Evolutionary conservation across 371 early-diverging fungal genomes (phyloP).

Genomic region (Rhizopus delemar): DNA sequence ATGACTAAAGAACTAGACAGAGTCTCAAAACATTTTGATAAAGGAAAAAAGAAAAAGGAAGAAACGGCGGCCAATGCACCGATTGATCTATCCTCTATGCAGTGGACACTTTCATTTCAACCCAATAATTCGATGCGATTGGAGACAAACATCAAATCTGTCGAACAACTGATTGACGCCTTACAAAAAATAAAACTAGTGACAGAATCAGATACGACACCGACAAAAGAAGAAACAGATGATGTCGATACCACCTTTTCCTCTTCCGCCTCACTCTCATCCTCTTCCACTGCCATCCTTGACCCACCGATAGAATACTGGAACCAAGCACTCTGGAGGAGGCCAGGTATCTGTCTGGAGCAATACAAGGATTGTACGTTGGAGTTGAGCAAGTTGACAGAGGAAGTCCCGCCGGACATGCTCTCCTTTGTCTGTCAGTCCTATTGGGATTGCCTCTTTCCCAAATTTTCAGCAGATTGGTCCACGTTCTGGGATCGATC

Average conservation of each 20-base stretch:
- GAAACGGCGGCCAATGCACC: background rate
- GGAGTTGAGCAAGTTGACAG: conserved; percentile 31
- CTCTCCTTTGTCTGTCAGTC: conserved; percentile 43
- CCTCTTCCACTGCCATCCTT: conserved; percentile 6
- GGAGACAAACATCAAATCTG: conserved; percentile 52
- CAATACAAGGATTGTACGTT: conserved; percentile 32
- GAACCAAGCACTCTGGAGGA: conserved; percentile 34
- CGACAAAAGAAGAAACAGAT: conserved; percentile 10
- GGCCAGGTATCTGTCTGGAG: conserved; percentile 38
- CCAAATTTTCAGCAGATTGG: conserved; percentile 35
- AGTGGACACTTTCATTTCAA: conserved; percentile 47
- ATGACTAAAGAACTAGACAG: conserved; percentile 55
- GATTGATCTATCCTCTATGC: conserved; percentile 30
- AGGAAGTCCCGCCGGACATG: conserved; percentile 40
- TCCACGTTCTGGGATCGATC: conserved; percentile 36
- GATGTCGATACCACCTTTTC: conserved; percentile 10
- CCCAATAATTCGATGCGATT: conserved; percentile 44
- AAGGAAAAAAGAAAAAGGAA: conserved; percentile 22
- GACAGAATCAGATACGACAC: conserved; percentile 19
- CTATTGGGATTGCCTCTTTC: conserved; percentile 44
- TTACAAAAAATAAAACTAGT: conserved; percentile 42
- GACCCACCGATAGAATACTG: conserved; percentile 47
- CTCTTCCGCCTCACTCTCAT: conserved; percentile 4
- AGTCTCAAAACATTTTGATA: conserved; percentile 45
- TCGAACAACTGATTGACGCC: conserved; percentile 53